These are phyloP conservation scores for Cladosporium phlei DNA, from an alignment of 2,329 filamentous ascomycete genomes.

Conservation along the genomic window DNA sequence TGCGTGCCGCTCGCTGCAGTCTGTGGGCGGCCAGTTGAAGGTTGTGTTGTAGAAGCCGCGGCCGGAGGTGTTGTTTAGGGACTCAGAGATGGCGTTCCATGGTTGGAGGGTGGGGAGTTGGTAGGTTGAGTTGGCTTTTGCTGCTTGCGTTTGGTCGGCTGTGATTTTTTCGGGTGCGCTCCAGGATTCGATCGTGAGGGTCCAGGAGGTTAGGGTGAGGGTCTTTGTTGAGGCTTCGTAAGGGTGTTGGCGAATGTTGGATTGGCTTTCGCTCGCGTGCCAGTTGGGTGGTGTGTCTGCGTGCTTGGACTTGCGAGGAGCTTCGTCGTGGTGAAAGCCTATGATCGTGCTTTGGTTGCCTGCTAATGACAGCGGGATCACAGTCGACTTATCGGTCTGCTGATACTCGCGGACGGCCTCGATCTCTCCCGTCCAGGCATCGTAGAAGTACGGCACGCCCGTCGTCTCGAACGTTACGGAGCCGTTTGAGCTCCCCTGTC, in stretches of 20 bases:
- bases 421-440: constrained; percentile 42
- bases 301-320: not conserved
- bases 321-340: constrained; percentile 30
- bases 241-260: not conserved
- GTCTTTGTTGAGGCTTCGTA: constrained; percentile 16
- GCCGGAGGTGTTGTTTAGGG: constrained; percentile 30
- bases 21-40: constrained; percentile 25
- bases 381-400: constrained; percentile 24
- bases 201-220: constrained; percentile 39
- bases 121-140: constrained; percentile 30
- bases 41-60: constrained; percentile 34
- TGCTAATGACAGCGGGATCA: constrained; percentile 34
- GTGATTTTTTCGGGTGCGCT: constrained; percentile 33
- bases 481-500: constrained; percentile 19
- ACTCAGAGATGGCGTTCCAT: constrained; percentile 32
- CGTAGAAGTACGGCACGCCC: constrained; percentile 34
- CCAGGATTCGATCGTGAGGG: constrained; percentile 38
- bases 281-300: too few relatives aligned
- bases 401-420: constrained; percentile 33
- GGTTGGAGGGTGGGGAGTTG: constrained; percentile 29
- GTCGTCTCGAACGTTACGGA: constrained; percentile 29
- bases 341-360: constrained; percentile 40
- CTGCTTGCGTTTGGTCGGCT: constrained; percentile 18
- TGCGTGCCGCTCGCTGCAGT: constrained; percentile 20
- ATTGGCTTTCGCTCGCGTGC: constrained; percentile 10